Evolutionary conservation across 768 basidiomycete genomes (phyloP).

Genomic region (Cyclocybe aegerita): DNA sequence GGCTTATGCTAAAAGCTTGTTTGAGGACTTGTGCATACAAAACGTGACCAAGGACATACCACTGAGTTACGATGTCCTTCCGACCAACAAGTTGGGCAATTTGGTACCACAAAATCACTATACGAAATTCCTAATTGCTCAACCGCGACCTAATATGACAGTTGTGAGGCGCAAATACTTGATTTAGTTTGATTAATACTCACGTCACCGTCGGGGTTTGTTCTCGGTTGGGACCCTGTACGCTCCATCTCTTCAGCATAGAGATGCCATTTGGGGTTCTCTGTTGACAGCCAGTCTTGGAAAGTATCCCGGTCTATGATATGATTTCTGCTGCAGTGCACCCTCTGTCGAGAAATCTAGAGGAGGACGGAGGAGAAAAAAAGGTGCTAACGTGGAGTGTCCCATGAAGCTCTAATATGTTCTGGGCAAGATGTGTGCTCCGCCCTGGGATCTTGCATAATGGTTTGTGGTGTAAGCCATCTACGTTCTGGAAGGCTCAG

Average conservation of each 20-base stretch:
- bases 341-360: constrained; percentile 44
- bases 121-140: constrained; percentile 71
- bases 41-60: constrained; percentile 35
- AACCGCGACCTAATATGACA: constrained; percentile 62
- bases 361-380: neutral
- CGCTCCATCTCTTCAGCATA: constrained; percentile 64
- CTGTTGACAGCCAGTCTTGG: constrained; percentile 67
- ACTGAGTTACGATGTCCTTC: constrained; percentile 59
- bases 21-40: neutral
- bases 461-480: constrained; percentile 89
- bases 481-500: constrained; percentile 63
- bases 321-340: constrained; percentile 78
- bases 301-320: constrained; percentile 63
- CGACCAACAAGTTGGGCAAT: constrained; percentile 65
- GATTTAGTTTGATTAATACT: constrained; percentile 19
- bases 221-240: constrained; percentile 61
- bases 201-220: constrained; percentile 94
- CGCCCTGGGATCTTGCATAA: constrained; percentile 32
- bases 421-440: constrained; percentile 36
- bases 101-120: constrained; percentile 75
- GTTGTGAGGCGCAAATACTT: neutral
- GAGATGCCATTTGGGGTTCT: constrained; percentile 80
- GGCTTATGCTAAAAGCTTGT: constrained; percentile 64
- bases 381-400: constrained; percentile 63
- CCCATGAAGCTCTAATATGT: constrained; percentile 85